Evolutionary conservation across 208 protist genomes (phyloP), one percentile per base, ranked within the genome.

Genomic region (Leishmania tarentolae): DNA sequence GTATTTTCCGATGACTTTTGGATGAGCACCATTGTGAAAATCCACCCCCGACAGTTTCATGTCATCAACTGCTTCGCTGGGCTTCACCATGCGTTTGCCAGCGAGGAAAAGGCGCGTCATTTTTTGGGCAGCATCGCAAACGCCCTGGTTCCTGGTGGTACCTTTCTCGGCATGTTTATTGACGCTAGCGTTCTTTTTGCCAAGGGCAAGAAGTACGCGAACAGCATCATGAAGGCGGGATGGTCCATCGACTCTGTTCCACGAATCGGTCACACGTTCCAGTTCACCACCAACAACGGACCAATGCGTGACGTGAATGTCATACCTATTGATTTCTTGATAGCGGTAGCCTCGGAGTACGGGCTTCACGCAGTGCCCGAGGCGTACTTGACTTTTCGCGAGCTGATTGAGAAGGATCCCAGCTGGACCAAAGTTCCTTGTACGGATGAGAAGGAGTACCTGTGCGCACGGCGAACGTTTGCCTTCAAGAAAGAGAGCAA

Each of bases 11-110:
- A 77, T 28, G 88, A 95, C 85, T 91, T 96, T 76, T 97, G 93
- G 91, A 86, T 81, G n/a, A 82, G 92, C 65, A 89, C 82, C 21
- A 89, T 97, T 66, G 90, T 87, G 24, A 90, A 91, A 79, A 92
- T 94, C 47, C 94, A 97, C 77, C 90, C 94, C 15, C 76, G 86
- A 8, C 94, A 96, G 86, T 97, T 97, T 86, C 94, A 97, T 71
- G 75, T 88, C 13, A 90, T 97, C 68, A 91, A 89, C 15, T 94
- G 87, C 56, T 97, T 97, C 83, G 68, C 88, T 73, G 94, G 91
- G 1, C 70, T 97, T 37, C 90, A 96, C 80, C 90, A 95, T 72
- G 92, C 90, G 7, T 96, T 97, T 79, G 78, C 65, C 17, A 90
- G 80, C 69, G 94, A 96, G 78, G 76, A 83, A 53, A 89, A 85